A percentile compares a stretch with the other conserved stretches of the same genome.
Conservation (phyloP, 768 basidiomycete species). For the Aureoboletus auriporus region DNA sequence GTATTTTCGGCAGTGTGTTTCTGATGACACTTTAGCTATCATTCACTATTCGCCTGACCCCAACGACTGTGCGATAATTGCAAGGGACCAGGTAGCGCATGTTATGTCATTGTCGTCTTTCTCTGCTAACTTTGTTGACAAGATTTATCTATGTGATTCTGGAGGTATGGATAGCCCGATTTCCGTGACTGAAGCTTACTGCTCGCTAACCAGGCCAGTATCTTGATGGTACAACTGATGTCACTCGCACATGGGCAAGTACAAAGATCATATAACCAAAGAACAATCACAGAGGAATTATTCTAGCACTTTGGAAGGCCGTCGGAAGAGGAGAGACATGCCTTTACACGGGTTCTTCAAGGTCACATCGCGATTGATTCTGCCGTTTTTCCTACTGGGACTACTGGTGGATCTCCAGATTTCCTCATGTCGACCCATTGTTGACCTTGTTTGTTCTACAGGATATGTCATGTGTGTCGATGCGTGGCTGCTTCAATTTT, state of each 20-base stretch:
- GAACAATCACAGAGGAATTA: background rate
- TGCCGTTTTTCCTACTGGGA: conserved; percentile 77
- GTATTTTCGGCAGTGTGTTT: background rate
- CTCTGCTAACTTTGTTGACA: conserved; percentile 35
- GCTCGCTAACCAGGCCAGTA: conserved; percentile 58
- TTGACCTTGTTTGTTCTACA: conserved; percentile 16
- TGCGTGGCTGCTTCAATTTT: background rate
- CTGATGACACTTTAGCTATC: conserved; percentile 51
- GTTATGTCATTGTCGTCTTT: background rate
- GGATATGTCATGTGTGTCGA: conserved; percentile 53
- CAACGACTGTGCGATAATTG: conserved; percentile 66
- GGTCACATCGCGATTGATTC: conserved; percentile 89
- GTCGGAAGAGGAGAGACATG: conserved; percentile 73
- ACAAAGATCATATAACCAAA: background rate
- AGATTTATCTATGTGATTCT: conserved; percentile 81
- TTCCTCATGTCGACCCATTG: background rate
- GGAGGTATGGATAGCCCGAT: conserved; percentile 49
- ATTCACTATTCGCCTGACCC: conserved; percentile 90
- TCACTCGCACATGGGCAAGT: conserved; percentile 81
- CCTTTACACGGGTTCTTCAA: conserved; percentile 89
- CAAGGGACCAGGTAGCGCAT: conserved; percentile 59
- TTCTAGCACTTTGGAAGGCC: conserved; percentile 85
- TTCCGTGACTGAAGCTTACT: background rate
- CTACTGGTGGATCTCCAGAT: conserved; percentile 48
- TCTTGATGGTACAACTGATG: conserved; percentile 92